A percentile compares a stretch with the other conserved stretches of the same genome.
phyloP scores from a whole-genome alignment of 768 basidiomycete genomes.

The Tephrocybe sp. region DNA sequence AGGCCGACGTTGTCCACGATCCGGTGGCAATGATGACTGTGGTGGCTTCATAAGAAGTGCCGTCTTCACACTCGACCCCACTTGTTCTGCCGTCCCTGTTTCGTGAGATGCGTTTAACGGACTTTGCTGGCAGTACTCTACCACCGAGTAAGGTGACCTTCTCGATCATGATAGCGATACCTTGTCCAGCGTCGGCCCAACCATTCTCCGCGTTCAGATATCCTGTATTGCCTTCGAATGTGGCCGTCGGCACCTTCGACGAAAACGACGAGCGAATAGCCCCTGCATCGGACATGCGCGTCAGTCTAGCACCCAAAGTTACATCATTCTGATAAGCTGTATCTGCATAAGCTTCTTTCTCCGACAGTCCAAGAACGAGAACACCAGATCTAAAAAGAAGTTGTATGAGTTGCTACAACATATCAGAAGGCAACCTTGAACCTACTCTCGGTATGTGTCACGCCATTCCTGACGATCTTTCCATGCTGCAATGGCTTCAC shows the following conservation, averaged over 20 bases:
- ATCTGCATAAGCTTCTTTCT: constrained; percentile 41
- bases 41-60: constrained; percentile 51
- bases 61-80: constrained; percentile 65
- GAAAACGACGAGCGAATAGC: constrained; percentile 52
- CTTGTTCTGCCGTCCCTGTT: constrained; percentile 35
- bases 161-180: constrained; percentile 50
- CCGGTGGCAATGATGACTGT: constrained; percentile 72
- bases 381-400: constrained; percentile 59
- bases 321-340: constrained; percentile 63
- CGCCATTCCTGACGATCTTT: constrained; percentile 61
- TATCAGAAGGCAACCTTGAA: constrained; percentile 22
- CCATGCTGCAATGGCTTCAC: constrained; percentile 78
- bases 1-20: constrained; percentile 82
- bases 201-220: constrained; percentile 79
- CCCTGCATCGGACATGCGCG: constrained; percentile 32
- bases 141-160: constrained; percentile 62
- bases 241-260: constrained; percentile 29
- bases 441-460: constrained; percentile 82
- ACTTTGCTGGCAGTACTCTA: constrained; percentile 53
- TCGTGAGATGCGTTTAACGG: constrained; percentile 49
- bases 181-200: constrained; percentile 80
- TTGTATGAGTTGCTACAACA: background rate
- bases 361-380: constrained; percentile 46
- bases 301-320: constrained; percentile 50
- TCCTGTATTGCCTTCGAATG: constrained; percentile 40